Evolutionary conservation across 345 rosid species (phyloP), one percentile per base, ranked within the genome.

Genomic region (Euclidium syriacum): DNA sequence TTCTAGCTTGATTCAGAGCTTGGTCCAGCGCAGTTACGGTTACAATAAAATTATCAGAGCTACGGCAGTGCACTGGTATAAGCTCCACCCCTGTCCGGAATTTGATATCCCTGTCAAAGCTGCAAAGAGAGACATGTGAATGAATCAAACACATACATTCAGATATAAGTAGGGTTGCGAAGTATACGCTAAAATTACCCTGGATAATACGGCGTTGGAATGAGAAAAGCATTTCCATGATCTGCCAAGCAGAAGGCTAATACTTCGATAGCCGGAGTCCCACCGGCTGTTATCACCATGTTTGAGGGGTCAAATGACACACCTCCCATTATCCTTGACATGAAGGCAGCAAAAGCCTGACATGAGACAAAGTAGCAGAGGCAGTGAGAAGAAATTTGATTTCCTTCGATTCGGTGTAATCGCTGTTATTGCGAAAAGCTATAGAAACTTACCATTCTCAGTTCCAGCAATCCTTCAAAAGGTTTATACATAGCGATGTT

Each of bases 121-220:
- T 92, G 90, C 78, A 81, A 7, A 58, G 43, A 62, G 4, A 3
- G 26, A 17, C 27, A 18, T n/a, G 11, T 20, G 11, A 3, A 51
- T 23, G 11, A 51, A 10, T 42, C 15, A 41, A 52, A 25, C 7
- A 24, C 2, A 10, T 48, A 14, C 14, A 49, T 18, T n/a, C 65
- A 46, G 22, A 58, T 16, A 15, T 1, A 51, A 24, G n/a, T n/a
- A 24, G 7, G 6, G 24, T 35, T 1, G 6, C 46, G 19, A 34
- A 53, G 26, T 60, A 10, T 26, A 59, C 3, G 20, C 54, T 11
- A 55, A 69, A 60, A 0, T 63, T 81, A 87, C 98, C 98, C 95
- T 4, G 95, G 95, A 78, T 92, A 92, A 73, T 87, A 92, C 3
- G 96, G 96, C 0, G 91, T 68, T 7, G 95, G 98, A 70, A 89